A percentile compares a stretch with the other conserved stretches of the same genome.
These are phyloP conservation scores for Fusarium citri DNA, from an alignment of 2,329 filamentous ascomycete species.

Conservation along the genomic window DNA sequence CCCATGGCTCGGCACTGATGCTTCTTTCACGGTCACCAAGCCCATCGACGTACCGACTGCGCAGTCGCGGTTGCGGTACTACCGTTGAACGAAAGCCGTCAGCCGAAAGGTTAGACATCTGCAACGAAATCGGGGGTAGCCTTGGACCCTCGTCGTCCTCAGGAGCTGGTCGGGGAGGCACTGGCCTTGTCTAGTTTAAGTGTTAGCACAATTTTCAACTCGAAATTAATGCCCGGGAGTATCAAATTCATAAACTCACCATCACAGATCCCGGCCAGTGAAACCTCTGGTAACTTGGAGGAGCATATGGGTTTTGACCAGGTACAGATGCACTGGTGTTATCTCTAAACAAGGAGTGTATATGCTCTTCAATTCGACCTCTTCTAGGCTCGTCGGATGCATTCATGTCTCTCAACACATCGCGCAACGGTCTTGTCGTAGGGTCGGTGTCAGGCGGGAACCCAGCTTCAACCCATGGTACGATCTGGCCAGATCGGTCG, in stretches of 20 bases:
- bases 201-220: slow-evolving; percentile 5
- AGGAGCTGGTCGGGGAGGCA: neutral
- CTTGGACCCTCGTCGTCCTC: slow-evolving; percentile 4
- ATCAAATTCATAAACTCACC: slow-evolving; percentile 34
- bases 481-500: slow-evolving; percentile 26
- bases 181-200: slow-evolving; percentile 19
- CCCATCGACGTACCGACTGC: slow-evolving; percentile 66
- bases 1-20: slow-evolving; percentile 83
- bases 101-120: slow-evolving; percentile 1
- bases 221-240: neutral
- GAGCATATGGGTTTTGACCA: neutral
- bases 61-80: slow-evolving; percentile 17
- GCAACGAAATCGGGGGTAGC: slow-evolving; percentile 1
- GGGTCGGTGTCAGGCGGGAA: slow-evolving; percentile 27
- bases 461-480: slow-evolving; percentile 42
- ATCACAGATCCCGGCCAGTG: slow-evolving; percentile 15
- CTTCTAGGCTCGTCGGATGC: slow-evolving; percentile 41
- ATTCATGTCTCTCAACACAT: slow-evolving; percentile 45
- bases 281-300: slow-evolving; percentile 2
- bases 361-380: slow-evolving; percentile 46
- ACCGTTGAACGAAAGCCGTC: neutral
- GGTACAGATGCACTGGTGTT: slow-evolving; percentile 12
- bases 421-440: slow-evolving; percentile 39
- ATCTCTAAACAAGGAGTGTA: slow-evolving; percentile 43
- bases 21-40: slow-evolving; percentile 88